Evolutionary conservation across 2,329 filamentous ascomycete genomes (phyloP).

Genomic region (Apiospora arundinis): DNA sequence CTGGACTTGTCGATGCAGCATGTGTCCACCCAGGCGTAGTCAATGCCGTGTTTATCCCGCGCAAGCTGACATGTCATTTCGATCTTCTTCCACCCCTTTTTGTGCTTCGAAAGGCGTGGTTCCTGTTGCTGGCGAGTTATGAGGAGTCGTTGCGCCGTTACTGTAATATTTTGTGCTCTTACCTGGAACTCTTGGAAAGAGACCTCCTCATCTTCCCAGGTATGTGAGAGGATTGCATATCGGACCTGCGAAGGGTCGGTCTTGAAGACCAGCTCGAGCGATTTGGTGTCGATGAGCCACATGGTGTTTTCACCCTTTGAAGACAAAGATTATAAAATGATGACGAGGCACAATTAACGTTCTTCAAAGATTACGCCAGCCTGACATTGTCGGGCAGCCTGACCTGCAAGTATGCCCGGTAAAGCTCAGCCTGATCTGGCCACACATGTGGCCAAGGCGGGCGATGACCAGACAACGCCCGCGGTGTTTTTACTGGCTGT

Average conservation of each 20-base stretch:
- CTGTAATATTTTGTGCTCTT: background rate
- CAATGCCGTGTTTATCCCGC: background rate
- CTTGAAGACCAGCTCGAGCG: background rate
- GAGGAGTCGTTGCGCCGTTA: too few relatives aligned
- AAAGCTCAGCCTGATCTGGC: background rate
- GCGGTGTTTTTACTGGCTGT: background rate
- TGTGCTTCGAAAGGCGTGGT: background rate
- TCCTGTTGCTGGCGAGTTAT: background rate
- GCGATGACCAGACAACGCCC: background rate
- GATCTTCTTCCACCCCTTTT: background rate
- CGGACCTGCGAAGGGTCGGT: background rate
- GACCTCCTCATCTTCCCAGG: slow-evolving; percentile 5
- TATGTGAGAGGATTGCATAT: slow-evolving; percentile 18
- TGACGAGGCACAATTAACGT: background rate
- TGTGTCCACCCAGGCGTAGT: slow-evolving; percentile 18
- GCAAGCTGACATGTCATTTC: background rate
- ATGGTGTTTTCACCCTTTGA: background rate
- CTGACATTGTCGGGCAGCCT: background rate
- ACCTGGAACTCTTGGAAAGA: slow-evolving; percentile 17
- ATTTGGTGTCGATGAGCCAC: slow-evolving; percentile 11
- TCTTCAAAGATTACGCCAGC: background rate
- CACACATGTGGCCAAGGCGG: background rate
- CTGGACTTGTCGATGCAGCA: slow-evolving; percentile 22
- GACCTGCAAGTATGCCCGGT: background rate
- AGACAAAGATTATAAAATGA: background rate